A percentile compares a stretch with the other conserved stretches of the same genome.
Evolutionary conservation across 129 eudicot genomes (phyloP).

Genomic region (Flaveria sonorensis): DNA sequence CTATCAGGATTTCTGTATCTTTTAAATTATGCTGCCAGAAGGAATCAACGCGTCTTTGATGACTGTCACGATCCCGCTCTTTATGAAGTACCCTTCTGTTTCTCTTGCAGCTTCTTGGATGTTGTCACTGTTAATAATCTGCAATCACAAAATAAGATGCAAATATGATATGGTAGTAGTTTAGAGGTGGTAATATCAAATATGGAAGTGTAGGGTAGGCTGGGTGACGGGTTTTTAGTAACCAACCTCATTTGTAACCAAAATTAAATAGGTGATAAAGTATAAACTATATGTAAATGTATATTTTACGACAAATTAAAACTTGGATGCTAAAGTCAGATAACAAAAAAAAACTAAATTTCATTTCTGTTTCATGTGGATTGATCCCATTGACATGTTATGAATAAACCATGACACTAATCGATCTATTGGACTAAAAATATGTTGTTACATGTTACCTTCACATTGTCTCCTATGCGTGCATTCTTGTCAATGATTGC

Average conservation of each 20-base stretch:
- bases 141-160: conserved; percentile 21
- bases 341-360: background rate
- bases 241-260: background rate
- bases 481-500: conserved; percentile 97
- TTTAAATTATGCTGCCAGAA: conserved; percentile 71
- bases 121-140: conserved; percentile 75
- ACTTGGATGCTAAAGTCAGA: background rate
- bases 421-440: background rate
- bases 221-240: background rate
- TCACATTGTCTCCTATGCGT: conserved; percentile 87
- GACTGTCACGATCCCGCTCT: conserved; percentile 89
- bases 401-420: background rate
- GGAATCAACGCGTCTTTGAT: conserved; percentile 94
- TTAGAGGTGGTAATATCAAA: background rate
- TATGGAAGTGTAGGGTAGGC: background rate
- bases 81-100: conserved; percentile 93
- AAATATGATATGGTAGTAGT: background rate
- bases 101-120: conserved; percentile 99
- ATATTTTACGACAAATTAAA: background rate
- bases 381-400: background rate
- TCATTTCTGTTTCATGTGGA: background rate
- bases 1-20: conserved; percentile 17
- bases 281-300: background rate
- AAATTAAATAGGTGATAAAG: background rate
- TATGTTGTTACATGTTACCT: conserved; percentile 46